These are phyloP conservation scores for Candida suzukii DNA, from an alignment of 805 yeast genomes.

Conservation along the genomic window DNA sequence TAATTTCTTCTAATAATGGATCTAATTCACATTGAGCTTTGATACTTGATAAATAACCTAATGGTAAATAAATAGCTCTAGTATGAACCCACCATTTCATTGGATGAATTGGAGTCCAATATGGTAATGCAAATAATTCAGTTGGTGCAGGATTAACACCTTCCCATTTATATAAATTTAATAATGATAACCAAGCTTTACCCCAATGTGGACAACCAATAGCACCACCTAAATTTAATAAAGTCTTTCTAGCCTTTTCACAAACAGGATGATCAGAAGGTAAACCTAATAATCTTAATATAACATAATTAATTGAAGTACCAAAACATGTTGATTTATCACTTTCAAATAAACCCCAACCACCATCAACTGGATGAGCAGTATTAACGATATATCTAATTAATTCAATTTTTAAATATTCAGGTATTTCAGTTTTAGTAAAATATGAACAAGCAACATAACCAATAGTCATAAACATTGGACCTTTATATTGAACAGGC, in stretches of 20 bases:
- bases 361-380: slow-evolving; percentile 98
- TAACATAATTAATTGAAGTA: slow-evolving; percentile 79
- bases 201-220: slow-evolving; percentile 96
- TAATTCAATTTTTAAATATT: slow-evolving; percentile 59
- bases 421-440: slow-evolving; percentile 61
- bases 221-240: slow-evolving; percentile 81
- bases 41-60: slow-evolving; percentile 70
- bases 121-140: slow-evolving; percentile 86
- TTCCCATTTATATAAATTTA: slow-evolving; percentile 85
- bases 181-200: slow-evolving; percentile 77
- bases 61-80: slow-evolving; percentile 80
- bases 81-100: slow-evolving; percentile 99
- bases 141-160: slow-evolving; percentile 99
- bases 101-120: slow-evolving; percentile 78
- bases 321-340: slow-evolving; percentile 97
- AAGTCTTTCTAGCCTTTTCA: slow-evolving; percentile 63
- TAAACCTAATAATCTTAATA: slow-evolving; percentile 75
- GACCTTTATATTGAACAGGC: slow-evolving; percentile 93
- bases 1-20: slow-evolving; percentile 55
- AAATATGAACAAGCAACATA: slow-evolving; percentile 70
- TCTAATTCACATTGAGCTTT: slow-evolving; percentile 47
- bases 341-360: slow-evolving; percentile 93
- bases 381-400: slow-evolving; percentile 83
- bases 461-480: slow-evolving; percentile 95
- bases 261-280: slow-evolving; percentile 70